Percentiles rank a stretch among this genome's conserved stretches.
Evolutionary conservation across 495 filamentous ascomycete genomes (phyloP).

Genomic region (Hyaloscypha bicolor): DNA sequence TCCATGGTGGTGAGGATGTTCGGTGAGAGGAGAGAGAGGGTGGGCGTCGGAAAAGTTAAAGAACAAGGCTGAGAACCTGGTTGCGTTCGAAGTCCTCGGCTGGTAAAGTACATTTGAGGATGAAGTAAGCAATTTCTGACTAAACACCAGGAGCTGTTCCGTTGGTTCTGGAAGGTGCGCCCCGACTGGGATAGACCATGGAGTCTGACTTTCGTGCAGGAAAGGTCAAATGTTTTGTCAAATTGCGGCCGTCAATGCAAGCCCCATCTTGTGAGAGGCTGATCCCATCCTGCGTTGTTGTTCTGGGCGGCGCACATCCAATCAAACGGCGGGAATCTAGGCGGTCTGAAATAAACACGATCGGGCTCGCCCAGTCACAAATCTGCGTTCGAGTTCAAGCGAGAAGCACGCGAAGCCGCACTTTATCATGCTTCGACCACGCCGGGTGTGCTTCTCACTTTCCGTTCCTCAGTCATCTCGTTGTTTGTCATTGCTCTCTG

Average conservation of each 20-base stretch:
- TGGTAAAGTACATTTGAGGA: no score
- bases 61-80: neutral
- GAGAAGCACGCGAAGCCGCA: neutral
- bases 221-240: neutral
- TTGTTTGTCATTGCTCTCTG: neutral
- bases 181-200: neutral
- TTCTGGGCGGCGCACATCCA: neutral
- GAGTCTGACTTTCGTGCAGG: neutral
- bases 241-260: conserved; percentile 14
- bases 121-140: no score
- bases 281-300: conserved; percentile 1
- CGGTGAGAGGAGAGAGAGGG: neutral
- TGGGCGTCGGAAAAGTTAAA: neutral
- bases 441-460: neutral
- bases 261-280: neutral
- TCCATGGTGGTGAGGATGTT: conserved; percentile 23
- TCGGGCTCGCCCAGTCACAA: neutral
- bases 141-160: no score
- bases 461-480: neutral
- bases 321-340: neutral
- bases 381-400: neutral
- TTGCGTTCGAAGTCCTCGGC: neutral
- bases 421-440: neutral
- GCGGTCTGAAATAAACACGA: neutral
- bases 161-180: neutral